Percentiles rank a stretch among this genome's conserved stretches.
Conservation (phyloP, 768 basidiomycete genomes). For the Kwoniella sp. region DNA sequence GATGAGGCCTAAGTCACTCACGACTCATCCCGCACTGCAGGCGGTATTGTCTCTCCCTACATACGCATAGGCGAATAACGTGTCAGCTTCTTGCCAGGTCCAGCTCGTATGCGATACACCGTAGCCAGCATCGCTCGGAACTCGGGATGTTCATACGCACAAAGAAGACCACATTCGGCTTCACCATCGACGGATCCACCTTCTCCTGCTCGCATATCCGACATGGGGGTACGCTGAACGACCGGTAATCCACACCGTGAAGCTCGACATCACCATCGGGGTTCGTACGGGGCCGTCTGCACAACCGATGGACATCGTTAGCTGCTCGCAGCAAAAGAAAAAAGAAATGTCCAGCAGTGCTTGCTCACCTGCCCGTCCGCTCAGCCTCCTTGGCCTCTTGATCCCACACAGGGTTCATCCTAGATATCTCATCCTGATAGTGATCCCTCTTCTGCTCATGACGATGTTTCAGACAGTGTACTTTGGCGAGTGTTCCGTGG, state of each 20-base stretch:
- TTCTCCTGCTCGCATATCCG: slow-evolving; percentile 67
- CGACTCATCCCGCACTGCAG: slow-evolving; percentile 70
- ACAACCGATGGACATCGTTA: slow-evolving; percentile 52
- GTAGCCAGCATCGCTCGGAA: no score
- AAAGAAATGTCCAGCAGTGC: background rate
- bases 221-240: slow-evolving; percentile 80
- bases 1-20: no score
- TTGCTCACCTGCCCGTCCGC: slow-evolving; percentile 39
- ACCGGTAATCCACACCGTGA: slow-evolving; percentile 72
- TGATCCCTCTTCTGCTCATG: slow-evolving; percentile 68
- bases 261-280: slow-evolving; percentile 92
- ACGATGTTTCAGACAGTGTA: slow-evolving; percentile 69
- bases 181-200: slow-evolving; percentile 65
- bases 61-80: no score
- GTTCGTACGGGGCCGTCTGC: slow-evolving; percentile 70
- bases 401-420: slow-evolving; percentile 77
- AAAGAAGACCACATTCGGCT: slow-evolving; percentile 83
- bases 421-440: slow-evolving; percentile 75
- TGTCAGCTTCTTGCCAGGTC: no score
- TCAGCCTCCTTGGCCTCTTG: slow-evolving; percentile 64
- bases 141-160: slow-evolving; percentile 21
- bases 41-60: slow-evolving; percentile 75
- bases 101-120: no score
- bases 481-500: slow-evolving; percentile 84
- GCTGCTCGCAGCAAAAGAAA: no score